Conservation (phyloP, 2,329 filamentous ascomycete species). For the Diaporthe sp. region DNA sequence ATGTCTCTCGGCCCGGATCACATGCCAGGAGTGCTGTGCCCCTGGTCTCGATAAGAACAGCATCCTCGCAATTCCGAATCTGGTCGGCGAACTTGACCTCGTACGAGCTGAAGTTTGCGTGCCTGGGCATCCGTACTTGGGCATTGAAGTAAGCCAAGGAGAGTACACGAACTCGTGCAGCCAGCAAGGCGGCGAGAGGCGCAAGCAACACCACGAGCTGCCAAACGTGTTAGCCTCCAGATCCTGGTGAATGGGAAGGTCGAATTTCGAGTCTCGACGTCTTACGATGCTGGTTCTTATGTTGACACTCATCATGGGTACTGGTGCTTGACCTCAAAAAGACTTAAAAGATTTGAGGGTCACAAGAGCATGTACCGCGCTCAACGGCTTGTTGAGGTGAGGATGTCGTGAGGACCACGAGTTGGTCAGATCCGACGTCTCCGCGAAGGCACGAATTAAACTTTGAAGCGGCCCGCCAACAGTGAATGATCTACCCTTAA, state of each 20-base stretch:
- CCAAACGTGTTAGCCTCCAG: background rate
- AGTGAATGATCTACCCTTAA: background rate
- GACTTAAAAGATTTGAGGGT: background rate
- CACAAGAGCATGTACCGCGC: background rate
- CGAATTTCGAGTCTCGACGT: no score
- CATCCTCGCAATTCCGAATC: slow-evolving; percentile 57
- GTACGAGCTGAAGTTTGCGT: slow-evolving; percentile 27
- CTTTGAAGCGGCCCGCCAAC: background rate
- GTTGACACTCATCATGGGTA: background rate
- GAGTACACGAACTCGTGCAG: background rate
- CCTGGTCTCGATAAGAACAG: slow-evolving; percentile 50
- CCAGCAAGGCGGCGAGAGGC: background rate
- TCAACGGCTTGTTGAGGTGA: no score
- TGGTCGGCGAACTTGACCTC: slow-evolving; percentile 51
- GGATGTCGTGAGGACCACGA: background rate
- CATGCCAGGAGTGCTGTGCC: slow-evolving; percentile 54
- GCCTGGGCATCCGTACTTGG: slow-evolving; percentile 4
- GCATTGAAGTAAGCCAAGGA: slow-evolving; percentile 26
- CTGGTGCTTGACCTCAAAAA: background rate
- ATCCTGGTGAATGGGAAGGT: background rate
- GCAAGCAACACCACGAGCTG: slow-evolving; percentile 9
- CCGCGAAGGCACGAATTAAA: background rate
- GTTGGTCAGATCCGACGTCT: background rate
- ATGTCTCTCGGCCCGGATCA: slow-evolving; percentile 54
- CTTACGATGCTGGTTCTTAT: slow-evolving; percentile 19